These are phyloP conservation scores for Zygoascus bituminiphila DNA, from an alignment of 805 yeast species.

Conservation along the genomic window DNA sequence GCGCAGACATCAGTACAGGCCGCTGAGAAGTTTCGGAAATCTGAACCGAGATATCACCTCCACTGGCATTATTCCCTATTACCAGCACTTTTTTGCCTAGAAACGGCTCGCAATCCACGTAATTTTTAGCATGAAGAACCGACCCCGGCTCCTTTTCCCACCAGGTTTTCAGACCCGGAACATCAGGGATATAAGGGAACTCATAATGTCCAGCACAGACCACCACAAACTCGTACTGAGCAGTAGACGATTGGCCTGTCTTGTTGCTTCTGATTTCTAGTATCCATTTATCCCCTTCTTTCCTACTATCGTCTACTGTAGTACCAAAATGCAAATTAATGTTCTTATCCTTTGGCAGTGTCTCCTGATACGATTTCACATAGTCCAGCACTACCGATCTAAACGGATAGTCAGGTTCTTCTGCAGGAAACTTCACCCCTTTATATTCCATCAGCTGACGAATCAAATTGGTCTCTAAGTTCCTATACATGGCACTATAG, in stretches of 20 bases:
- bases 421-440: slow-evolving; percentile 4
- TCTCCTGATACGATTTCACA: neutral
- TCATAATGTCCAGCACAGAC: slow-evolving; percentile 9
- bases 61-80: slow-evolving; percentile 8
- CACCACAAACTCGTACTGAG: slow-evolving; percentile 5
- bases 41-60: slow-evolving; percentile 6
- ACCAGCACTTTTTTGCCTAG: slow-evolving; percentile 7
- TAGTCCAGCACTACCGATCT: slow-evolving; percentile 4
- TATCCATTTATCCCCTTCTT: neutral
- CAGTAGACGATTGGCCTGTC: neutral
- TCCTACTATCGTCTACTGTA: slow-evolving; percentile 2
- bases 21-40: slow-evolving; percentile 3
- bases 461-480: slow-evolving; percentile 5
- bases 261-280: slow-evolving; percentile 1
- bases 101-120: neutral
- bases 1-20: slow-evolving; percentile 6
- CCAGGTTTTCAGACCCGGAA: slow-evolving; percentile 5
- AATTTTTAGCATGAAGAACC: slow-evolving; percentile 4
- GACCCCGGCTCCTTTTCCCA: neutral
- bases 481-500: slow-evolving; percentile 3
- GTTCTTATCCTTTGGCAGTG: slow-evolving; percentile 1
- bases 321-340: neutral
- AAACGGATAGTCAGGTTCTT: neutral
- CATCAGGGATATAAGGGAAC: slow-evolving; percentile 6
- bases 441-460: slow-evolving; percentile 6